phyloP scores from a whole-genome alignment of 192 early-diverging fungal genomes.

The Borealophlyctis nickersoniae region DNA sequence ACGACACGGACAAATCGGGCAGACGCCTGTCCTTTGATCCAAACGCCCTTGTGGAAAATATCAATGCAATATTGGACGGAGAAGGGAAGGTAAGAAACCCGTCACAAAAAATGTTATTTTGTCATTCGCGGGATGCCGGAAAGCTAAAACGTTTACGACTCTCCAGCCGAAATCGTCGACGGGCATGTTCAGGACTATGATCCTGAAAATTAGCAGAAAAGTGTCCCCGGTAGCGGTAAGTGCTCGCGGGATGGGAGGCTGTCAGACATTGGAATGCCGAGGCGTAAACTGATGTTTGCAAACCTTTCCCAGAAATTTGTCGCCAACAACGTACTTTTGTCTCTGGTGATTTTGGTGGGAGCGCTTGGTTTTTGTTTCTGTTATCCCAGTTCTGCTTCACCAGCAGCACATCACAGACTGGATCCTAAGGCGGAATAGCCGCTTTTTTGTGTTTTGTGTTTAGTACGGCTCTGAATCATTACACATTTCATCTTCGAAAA shows the following conservation, averaged over 20 bases:
- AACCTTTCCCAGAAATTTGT: background rate
- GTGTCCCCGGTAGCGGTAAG: background rate
- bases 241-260: background rate
- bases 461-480: no score
- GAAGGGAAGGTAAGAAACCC: conserved; percentile 19
- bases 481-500: no score
- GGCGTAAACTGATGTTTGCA: background rate
- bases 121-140: background rate
- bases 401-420: no score
- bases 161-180: conserved; percentile 13
- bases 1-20: conserved; percentile 25
- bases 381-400: no score
- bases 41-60: conserved; percentile 8
- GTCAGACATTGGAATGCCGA: background rate
- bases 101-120: background rate
- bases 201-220: background rate
- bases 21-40: conserved; percentile 4
- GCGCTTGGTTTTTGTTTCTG: background rate
- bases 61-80: conserved; percentile 29
- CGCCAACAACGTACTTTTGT: background rate
- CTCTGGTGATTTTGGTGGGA: background rate
- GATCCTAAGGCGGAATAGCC: no score
- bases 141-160: background rate
- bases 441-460: no score
- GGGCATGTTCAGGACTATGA: conserved; percentile 4